Base-by-base conservation (phyloP, 2,329 filamentous ascomycete genomes). In the Sclerotinia subarctica region DNA sequence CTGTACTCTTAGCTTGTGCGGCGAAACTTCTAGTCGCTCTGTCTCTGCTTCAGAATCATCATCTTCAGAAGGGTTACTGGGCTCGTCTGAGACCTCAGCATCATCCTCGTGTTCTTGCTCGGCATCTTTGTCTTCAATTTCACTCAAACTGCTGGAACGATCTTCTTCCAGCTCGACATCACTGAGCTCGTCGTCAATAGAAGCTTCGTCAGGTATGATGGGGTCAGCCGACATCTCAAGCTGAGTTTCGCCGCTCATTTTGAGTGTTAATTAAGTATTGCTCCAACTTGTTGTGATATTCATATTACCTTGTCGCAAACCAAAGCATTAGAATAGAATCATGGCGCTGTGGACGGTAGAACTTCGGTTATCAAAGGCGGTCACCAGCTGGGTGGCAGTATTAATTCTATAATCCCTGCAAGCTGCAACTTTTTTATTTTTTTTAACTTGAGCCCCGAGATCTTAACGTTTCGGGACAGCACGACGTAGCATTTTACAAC, bases 11-110 rank as follows among this genome's bases (percentile, higher is more conserved):
- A 84, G 80, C 75, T 84, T 91, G 71, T 88, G 87, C 24, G 94
- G 93, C n/a, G 93, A 96, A 76, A 91, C 89, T 76, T 95, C 95
- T 69, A 99, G 85, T 69, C 95, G 89, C 80, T 97, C 94, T 1
- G 94, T 98, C 80, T 97, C 94, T 46, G 94, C 94, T 79, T 98
- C 94, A 4, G 94, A 90, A 74, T 91, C 88, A 67, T 85, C 84
- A 64, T 89, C 86, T 78, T 87, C 86, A 47, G 74, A 73, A 72
- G 79, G 66, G 76, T 80, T 68, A 77, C 79, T 75, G 42, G 74
- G 69, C 7, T 74, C 73, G 38, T 77, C 73, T 19, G 73, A 74
- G 26, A 77, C 80, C 69, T 76, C 78, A 70, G 81, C 85, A 65
- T 90, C 81, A 17, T 80, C 80, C 4, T 80, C 80, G 71, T 91